Evolutionary conservation across 352 stramenopile genomes (phyloP).

Genomic region (Phytophthora sp.): DNA sequence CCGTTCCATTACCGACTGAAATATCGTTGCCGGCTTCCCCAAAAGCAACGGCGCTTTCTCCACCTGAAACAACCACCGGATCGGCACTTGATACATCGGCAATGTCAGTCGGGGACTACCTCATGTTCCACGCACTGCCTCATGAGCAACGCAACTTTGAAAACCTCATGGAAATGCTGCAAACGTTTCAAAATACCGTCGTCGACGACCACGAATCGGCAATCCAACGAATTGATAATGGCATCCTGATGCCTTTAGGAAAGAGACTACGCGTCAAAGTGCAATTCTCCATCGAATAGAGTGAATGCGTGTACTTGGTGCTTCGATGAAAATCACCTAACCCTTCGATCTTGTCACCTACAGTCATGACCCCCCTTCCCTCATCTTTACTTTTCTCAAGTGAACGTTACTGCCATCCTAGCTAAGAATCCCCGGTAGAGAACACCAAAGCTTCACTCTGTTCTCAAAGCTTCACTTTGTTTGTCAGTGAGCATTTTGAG

Average conservation of each 20-base stretch:
- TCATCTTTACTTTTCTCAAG: neutral
- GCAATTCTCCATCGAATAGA: slow-evolving; percentile 48
- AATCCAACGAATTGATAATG: slow-evolving; percentile 42
- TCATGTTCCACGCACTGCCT: slow-evolving; percentile 50
- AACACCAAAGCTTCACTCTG: neutral
- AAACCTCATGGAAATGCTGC: slow-evolving; percentile 57
- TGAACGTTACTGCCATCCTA: neutral
- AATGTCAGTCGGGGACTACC: slow-evolving; percentile 51
- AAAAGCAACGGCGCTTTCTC: neutral
- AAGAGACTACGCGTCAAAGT: slow-evolving; percentile 50
- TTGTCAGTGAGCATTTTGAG: slow-evolving; percentile 69
- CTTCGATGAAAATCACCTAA: slow-evolving; percentile 54
- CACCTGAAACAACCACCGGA: neutral
- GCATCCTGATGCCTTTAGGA: slow-evolving; percentile 45
- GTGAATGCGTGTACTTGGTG: slow-evolving; percentile 15
- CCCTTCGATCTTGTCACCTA: slow-evolving; percentile 10
- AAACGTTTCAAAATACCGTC: slow-evolving; percentile 44
- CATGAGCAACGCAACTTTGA: slow-evolving; percentile 63
- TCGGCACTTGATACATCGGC: neutral
- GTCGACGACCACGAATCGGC: neutral
- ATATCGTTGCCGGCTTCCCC: neutral
- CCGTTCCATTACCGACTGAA: neutral
- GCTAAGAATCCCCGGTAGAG: slow-evolving; percentile 20
- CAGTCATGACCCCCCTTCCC: no score
- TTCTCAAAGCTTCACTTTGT: slow-evolving; percentile 24